Conservation (phyloP, 495 filamentous ascomycete species). For the Hypoxylon subgilvum region DNA sequence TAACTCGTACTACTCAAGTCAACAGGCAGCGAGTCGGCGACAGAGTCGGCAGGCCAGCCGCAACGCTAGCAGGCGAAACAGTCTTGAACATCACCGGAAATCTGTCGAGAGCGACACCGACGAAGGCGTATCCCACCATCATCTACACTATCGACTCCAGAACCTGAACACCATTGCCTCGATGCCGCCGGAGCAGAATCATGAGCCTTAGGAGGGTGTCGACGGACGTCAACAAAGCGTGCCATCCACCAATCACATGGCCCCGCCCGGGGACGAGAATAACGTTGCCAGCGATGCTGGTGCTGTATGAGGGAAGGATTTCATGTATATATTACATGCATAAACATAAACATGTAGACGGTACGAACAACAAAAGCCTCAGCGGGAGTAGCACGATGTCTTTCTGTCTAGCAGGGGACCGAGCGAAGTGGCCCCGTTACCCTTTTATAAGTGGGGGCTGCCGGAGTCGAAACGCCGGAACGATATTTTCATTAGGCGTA, state of each 20-base stretch:
- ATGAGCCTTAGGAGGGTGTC: conserved; percentile 1
- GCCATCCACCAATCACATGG: neutral
- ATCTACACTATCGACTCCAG: conserved; percentile 29
- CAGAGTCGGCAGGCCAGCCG: conserved; percentile 38
- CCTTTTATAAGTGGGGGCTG: conserved; percentile 3
- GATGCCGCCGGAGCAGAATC: conserved; percentile 12
- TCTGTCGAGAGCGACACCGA: conserved; percentile 24
- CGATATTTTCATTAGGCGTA: conserved; percentile 26
- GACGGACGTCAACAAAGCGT: neutral
- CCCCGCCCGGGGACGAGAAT: conserved; percentile 1
- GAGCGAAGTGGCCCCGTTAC: neutral
- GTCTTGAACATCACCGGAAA: conserved; percentile 20
- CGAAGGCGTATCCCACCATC: conserved; percentile 26
- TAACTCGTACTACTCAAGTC: conserved; percentile 37
- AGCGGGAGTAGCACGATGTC: no score
- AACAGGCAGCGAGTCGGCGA: conserved; percentile 37
- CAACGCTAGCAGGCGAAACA: conserved; percentile 34
- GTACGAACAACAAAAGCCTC: no score
- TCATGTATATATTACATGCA: conserved; percentile 16
- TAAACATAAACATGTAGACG: conserved; percentile 6
- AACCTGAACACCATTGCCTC: conserved; percentile 36
- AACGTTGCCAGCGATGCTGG: neutral
- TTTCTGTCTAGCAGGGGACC: no score
- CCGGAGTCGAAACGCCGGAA: conserved; percentile 23
- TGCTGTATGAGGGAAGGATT: neutral